Percentiles rank a stretch among this genome's conserved stretches.
phyloP scores from a whole-genome alignment of 2,329 filamentous ascomycete species.

The Curvularia spicifera region DNA sequence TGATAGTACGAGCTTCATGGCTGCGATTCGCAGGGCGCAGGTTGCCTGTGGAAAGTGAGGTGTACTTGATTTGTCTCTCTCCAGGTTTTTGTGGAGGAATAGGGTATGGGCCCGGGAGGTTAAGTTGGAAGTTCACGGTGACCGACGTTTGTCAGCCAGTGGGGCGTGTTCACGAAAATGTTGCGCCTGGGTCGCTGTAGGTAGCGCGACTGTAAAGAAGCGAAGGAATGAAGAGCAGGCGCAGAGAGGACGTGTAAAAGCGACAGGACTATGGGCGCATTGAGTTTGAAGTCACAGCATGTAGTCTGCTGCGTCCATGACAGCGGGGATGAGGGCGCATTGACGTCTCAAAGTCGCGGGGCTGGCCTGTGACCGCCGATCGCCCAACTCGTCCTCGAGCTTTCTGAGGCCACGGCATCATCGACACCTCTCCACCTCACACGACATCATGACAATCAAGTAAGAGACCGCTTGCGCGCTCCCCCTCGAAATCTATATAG shows the following conservation, averaged over 20 bases:
- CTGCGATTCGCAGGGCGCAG: slow-evolving; percentile 34
- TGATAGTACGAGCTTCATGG: slow-evolving; percentile 83
- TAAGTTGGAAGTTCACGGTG: neutral
- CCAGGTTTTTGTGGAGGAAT: neutral
- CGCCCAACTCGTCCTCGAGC: slow-evolving; percentile 18
- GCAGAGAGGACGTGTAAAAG: neutral
- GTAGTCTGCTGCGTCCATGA: neutral
- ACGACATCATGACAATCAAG: slow-evolving; percentile 62
- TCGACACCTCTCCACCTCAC: slow-evolving; percentile 16
- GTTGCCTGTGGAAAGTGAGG: neutral
- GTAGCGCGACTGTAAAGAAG: neutral
- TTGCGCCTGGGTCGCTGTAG: slow-evolving; percentile 6
- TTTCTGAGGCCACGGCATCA: slow-evolving; percentile 9
- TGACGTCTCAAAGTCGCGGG: slow-evolving; percentile 33
- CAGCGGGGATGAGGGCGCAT: slow-evolving; percentile 25
- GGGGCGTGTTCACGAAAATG: slow-evolving; percentile 15
- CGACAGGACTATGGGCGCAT: slow-evolving; percentile 3
- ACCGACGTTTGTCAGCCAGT: slow-evolving; percentile 32
- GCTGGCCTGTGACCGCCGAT: slow-evolving; percentile 29
- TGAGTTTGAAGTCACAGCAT: neutral
- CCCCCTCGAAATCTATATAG: too few species aligned
- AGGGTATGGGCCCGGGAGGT: neutral
- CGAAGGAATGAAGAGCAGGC: neutral
- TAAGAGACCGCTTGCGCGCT: slow-evolving; percentile 39
- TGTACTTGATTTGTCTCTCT: neutral